Conservation (phyloP, 768 basidiomycete genomes). For the Lentinula sp. region DNA sequence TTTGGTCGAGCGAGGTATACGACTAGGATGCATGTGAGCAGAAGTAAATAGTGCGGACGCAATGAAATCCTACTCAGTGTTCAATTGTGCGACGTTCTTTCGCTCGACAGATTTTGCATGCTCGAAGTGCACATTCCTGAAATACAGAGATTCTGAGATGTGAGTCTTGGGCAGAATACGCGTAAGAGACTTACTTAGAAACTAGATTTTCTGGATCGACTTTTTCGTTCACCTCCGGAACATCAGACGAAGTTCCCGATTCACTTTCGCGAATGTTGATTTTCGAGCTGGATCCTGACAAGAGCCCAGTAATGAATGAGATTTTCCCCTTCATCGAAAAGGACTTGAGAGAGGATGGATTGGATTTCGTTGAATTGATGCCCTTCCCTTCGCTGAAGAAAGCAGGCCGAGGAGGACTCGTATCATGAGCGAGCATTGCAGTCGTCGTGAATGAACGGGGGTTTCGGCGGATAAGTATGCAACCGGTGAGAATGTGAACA, state of each 20-base stretch:
- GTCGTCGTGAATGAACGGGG: no score
- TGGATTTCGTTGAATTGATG: conserved; percentile 11
- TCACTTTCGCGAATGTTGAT: conserved; percentile 2
- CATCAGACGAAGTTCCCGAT: background rate
- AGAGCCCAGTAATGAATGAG: conserved; percentile 12
- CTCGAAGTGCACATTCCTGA: background rate
- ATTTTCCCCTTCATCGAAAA: conserved; percentile 18
- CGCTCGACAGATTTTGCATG: no score
- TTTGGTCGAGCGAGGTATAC: background rate
- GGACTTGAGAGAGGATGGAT: conserved; percentile 16
- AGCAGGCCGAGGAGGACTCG: conserved; percentile 10
- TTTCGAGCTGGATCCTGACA: conserved; percentile 12
- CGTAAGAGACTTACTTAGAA: background rate
- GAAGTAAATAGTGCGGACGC: background rate
- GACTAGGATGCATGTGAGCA: background rate
- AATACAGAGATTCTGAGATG: background rate
- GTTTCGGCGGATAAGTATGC: no score
- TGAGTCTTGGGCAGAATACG: background rate
- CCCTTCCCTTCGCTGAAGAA: conserved; percentile 18
- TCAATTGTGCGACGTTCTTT: background rate
- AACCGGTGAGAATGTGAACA: background rate
- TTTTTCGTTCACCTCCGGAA: background rate
- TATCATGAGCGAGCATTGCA: background rate
- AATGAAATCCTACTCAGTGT: background rate
- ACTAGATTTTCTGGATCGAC: background rate